A percentile compares a stretch with the other conserved stretches of the same genome.
phyloP scores from a whole-genome alignment of 2,329 filamentous ascomycete genomes.

The Penicillium decumbens region DNA sequence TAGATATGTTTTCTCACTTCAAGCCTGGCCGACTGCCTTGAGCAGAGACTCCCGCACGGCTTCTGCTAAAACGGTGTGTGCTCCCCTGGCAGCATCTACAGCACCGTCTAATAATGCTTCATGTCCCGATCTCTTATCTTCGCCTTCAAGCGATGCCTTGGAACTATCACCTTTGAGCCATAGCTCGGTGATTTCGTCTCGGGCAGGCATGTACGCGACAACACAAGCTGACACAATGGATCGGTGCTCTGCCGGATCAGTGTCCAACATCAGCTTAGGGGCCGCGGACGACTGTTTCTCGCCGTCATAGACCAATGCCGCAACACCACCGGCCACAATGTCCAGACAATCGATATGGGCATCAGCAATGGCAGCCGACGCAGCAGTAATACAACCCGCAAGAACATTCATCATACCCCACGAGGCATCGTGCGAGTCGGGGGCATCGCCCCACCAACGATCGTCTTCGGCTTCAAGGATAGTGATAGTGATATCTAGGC shows the following conservation, averaged over 20 bases:
- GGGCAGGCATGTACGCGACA: conserved; percentile 77
- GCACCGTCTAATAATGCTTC: conserved; percentile 60
- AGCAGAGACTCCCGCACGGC: conserved; percentile 57
- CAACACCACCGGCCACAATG: conserved; percentile 81
- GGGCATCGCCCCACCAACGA: conserved; percentile 57
- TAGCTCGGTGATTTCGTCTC: conserved; percentile 89
- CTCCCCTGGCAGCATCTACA: conserved; percentile 58
- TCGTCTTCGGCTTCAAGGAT: conserved; percentile 92
- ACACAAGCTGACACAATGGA: conserved; percentile 78
- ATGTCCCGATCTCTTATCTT: conserved; percentile 39
- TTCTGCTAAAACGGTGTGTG: conserved; percentile 57
- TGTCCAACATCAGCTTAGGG: conserved; percentile 62
- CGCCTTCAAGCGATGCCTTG: conserved; percentile 22
- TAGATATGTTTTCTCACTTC: conserved; percentile 1
- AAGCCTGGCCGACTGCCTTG: conserved; percentile 29
- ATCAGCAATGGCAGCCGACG: conserved; percentile 86
- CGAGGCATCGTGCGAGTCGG: conserved; percentile 53
- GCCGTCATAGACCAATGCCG: conserved; percentile 62
- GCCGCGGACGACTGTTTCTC: conserved; percentile 18
- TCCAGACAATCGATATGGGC: conserved; percentile 95
- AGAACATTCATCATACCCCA: conserved; percentile 92
- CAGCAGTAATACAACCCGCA: conserved; percentile 86
- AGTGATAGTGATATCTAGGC: conserved; percentile 89
- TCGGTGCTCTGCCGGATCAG: conserved; percentile 73
- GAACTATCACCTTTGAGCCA: conserved; percentile 78